These are phyloP conservation scores for Limnomonas spitsbergensis DNA, from an alignment of 139 green algal species.

Conservation along the genomic window DNA sequence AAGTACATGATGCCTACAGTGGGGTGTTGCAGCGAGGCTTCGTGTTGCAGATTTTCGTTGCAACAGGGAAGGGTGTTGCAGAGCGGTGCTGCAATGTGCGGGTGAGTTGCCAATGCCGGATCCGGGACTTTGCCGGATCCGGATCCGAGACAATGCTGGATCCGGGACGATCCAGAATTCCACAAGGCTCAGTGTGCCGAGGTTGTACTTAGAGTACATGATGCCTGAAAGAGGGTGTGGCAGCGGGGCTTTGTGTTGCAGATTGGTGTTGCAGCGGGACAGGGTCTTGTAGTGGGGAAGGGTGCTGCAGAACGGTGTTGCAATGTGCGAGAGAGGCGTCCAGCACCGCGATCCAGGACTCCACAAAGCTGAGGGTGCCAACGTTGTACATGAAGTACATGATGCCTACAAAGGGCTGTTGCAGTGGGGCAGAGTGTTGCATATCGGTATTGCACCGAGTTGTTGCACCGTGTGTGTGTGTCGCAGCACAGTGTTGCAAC, in stretches of 20 bases:
- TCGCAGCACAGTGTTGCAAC: background rate
- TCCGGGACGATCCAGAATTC: constrained; percentile 38
- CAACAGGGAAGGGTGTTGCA: background rate
- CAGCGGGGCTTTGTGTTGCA: background rate
- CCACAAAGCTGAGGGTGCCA: constrained; percentile 26
- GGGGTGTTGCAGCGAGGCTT: background rate
- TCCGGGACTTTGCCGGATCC: too few species aligned
- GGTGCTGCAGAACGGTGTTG: background rate
- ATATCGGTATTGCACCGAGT: background rate
- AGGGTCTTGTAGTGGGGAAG: too few species aligned
- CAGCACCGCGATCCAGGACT: constrained; percentile 43
- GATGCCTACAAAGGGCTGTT: constrained; percentile 35
- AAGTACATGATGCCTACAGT: constrained; percentile 55
- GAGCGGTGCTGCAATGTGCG: background rate
- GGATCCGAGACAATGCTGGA: too few species aligned
- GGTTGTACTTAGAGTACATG: constrained; percentile 41
- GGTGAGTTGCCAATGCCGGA: too few species aligned
- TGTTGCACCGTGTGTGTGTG: background rate
- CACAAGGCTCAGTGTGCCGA: constrained; percentile 25
- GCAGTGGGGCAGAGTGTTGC: background rate
- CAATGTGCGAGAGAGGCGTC: too few species aligned
- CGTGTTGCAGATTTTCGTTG: background rate
- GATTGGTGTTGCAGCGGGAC: background rate
- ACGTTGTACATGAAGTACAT: constrained; percentile 41
- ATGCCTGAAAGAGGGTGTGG: constrained; percentile 35